A percentile compares a stretch with the other conserved stretches of the same genome.
Evolutionary conservation across 768 basidiomycete species (phyloP).

Genomic region (Boletus barrowsii): DNA sequence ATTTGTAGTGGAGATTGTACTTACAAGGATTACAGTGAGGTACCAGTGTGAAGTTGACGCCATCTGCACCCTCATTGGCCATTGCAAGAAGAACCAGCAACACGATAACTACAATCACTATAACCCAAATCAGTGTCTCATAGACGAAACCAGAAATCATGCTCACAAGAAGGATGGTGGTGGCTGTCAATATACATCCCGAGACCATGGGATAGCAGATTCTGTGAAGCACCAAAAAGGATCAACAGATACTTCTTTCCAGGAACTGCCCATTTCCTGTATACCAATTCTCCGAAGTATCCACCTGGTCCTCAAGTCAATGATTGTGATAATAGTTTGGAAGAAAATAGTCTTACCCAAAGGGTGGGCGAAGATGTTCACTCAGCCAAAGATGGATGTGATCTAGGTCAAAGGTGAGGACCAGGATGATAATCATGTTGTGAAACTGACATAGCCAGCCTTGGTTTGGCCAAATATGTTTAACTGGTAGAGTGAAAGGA

Average conservation of each 20-base stretch:
- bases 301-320: background rate
- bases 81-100: background rate
- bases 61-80: background rate
- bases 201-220: background rate
- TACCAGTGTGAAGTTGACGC: conserved; percentile 2
- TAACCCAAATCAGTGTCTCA: background rate
- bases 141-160: background rate
- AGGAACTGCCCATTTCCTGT: conserved; percentile 4
- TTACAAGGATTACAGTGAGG: conserved; percentile 8
- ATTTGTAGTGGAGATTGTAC: background rate
- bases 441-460: conserved; percentile 6
- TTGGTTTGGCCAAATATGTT: conserved; percentile 1
- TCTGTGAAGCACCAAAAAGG: background rate
- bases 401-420: background rate
- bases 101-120: background rate
- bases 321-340: background rate
- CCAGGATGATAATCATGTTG: background rate
- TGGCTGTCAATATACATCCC: conserved; percentile 42
- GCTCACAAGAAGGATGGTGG: conserved; percentile 19
- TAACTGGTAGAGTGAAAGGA: conserved; percentile 1
- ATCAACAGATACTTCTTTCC: conserved; percentile 6
- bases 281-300: conserved; percentile 1
- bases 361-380: conserved; percentile 3
- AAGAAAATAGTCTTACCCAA: background rate
- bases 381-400: conserved; percentile 1